Percentiles rank a stretch among this genome's conserved stretches.
phyloP scores from a whole-genome alignment of 208 protist species.

The Crithidia acanthocephali region DNA sequence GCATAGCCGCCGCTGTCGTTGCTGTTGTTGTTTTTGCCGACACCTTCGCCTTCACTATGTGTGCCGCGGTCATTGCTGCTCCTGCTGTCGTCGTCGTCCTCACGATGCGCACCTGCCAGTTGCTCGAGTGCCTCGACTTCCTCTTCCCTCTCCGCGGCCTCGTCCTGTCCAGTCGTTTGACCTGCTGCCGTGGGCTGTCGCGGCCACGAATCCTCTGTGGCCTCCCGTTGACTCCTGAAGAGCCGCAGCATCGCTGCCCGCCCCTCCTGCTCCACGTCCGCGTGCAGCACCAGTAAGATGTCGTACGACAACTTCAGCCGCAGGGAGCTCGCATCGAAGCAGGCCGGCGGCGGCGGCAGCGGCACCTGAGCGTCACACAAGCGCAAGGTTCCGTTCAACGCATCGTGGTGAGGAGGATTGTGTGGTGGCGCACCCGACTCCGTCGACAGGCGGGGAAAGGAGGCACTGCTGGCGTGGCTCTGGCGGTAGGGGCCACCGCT shows the following conservation, averaged over 20 bases:
- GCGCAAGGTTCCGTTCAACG: not conserved
- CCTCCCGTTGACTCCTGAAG: conserved; percentile 19
- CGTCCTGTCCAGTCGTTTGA: too few relatives aligned
- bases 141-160: not conserved
- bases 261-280: conserved; percentile 30
- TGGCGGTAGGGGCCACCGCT: not conserved
- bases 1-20: too few relatives aligned
- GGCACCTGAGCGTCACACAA: not conserved
- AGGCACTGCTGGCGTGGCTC: not conserved
- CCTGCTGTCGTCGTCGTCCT: not conserved
- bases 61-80: not conserved
- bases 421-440: not conserved
- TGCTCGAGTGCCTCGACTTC: too few relatives aligned
- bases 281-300: conserved; percentile 45
- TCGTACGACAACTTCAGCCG: conserved; percentile 71
- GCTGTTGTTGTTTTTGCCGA: too few relatives aligned
- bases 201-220: conserved; percentile 21
- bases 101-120: too few relatives aligned
- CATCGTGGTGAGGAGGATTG: not conserved
- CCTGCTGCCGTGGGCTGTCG: not conserved
- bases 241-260: conserved; percentile 19
- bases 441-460: not conserved
- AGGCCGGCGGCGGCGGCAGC: conserved; percentile 23
- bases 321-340: conserved; percentile 75
- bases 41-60: not conserved